Evolutionary conservation across 1,284 basidiomycete genomes (phyloP), one percentile per base, ranked within the genome.

Genomic region (Boletellus dicymbophilus): DNA sequence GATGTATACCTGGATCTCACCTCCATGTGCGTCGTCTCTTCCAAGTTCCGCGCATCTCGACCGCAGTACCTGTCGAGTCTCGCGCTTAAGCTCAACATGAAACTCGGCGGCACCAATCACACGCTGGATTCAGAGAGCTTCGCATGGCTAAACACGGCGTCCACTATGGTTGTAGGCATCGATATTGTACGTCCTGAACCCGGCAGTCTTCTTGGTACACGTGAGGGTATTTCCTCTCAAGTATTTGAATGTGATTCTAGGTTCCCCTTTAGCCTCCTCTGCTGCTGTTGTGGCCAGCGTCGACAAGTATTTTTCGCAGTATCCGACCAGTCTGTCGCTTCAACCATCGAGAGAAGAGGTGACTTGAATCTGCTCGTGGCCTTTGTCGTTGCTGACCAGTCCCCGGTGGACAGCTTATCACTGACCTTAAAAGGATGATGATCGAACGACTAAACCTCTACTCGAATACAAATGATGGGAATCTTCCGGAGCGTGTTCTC

Each of bases 101-200:
- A 93, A 72, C 67, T 90, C 48, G 86, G 87, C 4, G 90, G 90
- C 16, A 72, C 85, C 45, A 92, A 93, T 60, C 88, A 90, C 56
- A 67, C 63, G 9, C 66, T 91, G 34, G 84, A 85, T 52, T 58
- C 66, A 11, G 57, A 61, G 2, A 80, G 71, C 52, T 79, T 84
- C 68, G 46, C 48, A 2, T 86, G 81, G 82, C 69, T 91, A 33
- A 74, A 69, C 52, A 58, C 72, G 50, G 67, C 63, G 53, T 72
- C 81, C 6, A 91, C 88, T 0, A 92, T 93, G 84, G 65, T 92
- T 27, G 79, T 92, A 26, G 90, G 90, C 7, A 89, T 90, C 69
- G 90, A 92, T 58, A 89, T 93, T 2, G 89, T 86, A 1, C 88
- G 92, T 63, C 83, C 86, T 7, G 74, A 82, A 0, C 78, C 76